Evolutionary conservation across 805 yeast genomes (phyloP), one percentile per base, ranked within the genome.

Genomic region (Candida arabinofermentans): DNA sequence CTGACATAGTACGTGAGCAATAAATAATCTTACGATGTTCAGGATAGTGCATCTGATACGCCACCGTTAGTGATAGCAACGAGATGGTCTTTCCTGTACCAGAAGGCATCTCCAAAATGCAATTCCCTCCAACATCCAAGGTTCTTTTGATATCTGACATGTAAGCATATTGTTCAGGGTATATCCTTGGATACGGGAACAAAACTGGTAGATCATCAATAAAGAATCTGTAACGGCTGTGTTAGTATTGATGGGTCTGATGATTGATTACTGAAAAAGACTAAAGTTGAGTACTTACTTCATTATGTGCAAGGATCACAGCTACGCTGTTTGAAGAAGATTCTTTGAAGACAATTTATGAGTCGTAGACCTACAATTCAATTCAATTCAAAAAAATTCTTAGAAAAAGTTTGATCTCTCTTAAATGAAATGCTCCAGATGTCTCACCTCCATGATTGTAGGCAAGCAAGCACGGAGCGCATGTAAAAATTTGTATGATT

Each of bases 1-100:
- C 99, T 9, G 97, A 87, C 98, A 93, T 93, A 26, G 99, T 93
- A 74, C 99, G 98, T 5, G 99, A 93, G 64, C 99, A 93, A 65
- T 93, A 93, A 6, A 93, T 87, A 51, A 93, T 81, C 71, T 91
- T 93, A 14, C 96, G 69, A 58, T 88, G 96, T 57, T 91, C 97
- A 8, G 96, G 95, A 61, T 91, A 90, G 58, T 65, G 70, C 86
- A 87, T 81, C 62, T 93, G 99, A 64, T 93, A 93, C 12, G 99
- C 96, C 35, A 93, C 88, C 0, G 98, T 88, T 34, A 93, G 66
- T 0, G 98, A 88, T 24, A 93, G 70, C 59, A 93, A 71, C 0
- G 98, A 89, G 3, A 93, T 86, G 29, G 99, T 93, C 62, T 93
- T 93, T 33, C 99, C 99, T 3, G 99, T 93, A 4, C 99, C 99